Evolutionary conservation across 768 basidiomycete species (phyloP), one percentile per base, ranked within the genome.

Genomic region (Leccinum rimulosum): DNA sequence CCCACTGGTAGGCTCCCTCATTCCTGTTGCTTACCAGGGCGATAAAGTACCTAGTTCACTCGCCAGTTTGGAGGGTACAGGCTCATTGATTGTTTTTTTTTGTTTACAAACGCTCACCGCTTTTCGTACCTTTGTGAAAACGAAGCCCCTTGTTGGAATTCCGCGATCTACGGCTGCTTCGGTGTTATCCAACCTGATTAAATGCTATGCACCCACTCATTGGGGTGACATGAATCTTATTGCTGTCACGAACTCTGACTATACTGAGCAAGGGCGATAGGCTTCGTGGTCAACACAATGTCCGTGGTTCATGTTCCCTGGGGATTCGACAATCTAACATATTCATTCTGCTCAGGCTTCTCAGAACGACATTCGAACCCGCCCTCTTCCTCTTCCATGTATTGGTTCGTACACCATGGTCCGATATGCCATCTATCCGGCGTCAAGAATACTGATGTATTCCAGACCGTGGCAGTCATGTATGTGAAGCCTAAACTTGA

Each of bases 281-380:
- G 59, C 40, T 60, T 50, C 28, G 58, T 60, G 31, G 31, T 54
- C 17, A 12, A 49, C 36, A 62, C 61, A 25, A 25, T 25, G 25
- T 25, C 25, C 3, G 25, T 25, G 10, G 17, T 14, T 17, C 6
- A 17, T 30, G 9, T 30, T 50, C 7, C 47, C 25, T 19, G 22
- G 47, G 12, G 6, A 27, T 12, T 38, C 11, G 15, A 25, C 28
- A 31, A 10, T 15, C 1, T 45, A 35, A 59, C 30, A 9, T 3
- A 15, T 17, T 22, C 28, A n/a, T 56, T 40, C 19, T 43, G 8
- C 10, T 3, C 40, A 59, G 53, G 57, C 40, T 61, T 31, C 55
- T 59, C 19, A 54, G 63, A 8, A 38, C 25, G 15, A 54, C 57
- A 12, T 56, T 54, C 22, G 57, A 36, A 35, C 19, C 17, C 15